Evolutionary conservation across 768 basidiomycete species (phyloP).

Genomic region (Russula griseocarnosa): DNA sequence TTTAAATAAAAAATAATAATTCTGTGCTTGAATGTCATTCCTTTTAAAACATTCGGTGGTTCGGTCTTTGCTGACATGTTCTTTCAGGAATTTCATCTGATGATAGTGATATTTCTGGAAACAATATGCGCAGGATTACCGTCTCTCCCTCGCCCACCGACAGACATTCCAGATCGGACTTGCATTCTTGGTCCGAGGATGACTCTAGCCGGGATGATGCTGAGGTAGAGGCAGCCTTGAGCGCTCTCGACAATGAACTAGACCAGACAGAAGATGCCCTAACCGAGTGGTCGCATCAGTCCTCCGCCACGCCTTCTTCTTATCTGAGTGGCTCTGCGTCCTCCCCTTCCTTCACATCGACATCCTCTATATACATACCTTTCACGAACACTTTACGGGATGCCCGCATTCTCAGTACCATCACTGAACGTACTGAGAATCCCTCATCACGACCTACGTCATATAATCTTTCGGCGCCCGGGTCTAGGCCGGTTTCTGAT

Average conservation of each 20-base stretch:
- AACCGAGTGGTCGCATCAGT: slow-evolving; percentile 54
- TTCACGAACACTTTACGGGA: slow-evolving; percentile 42
- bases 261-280: slow-evolving; percentile 62
- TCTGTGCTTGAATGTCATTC: neutral
- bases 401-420: slow-evolving; percentile 60
- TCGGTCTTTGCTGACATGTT: slow-evolving; percentile 5
- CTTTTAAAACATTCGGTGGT: neutral
- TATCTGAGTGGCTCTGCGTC: slow-evolving; percentile 35
- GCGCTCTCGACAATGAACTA: slow-evolving; percentile 62
- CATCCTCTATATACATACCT: slow-evolving; percentile 27
- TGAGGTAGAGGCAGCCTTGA: slow-evolving; percentile 67
- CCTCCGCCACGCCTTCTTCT: slow-evolving; percentile 37
- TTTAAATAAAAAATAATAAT: neutral
- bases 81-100: slow-evolving; percentile 25
- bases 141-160: slow-evolving; percentile 28
- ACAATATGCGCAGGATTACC: slow-evolving; percentile 29
- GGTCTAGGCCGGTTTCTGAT: slow-evolving; percentile 37
- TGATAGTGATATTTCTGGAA: slow-evolving; percentile 26
- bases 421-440: slow-evolving; percentile 75
- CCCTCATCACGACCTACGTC: slow-evolving; percentile 54
- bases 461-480: slow-evolving; percentile 32
- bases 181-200: slow-evolving; percentile 49
- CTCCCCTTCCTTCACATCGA: slow-evolving; percentile 27
- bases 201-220: slow-evolving; percentile 44
- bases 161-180: slow-evolving; percentile 20